phyloP scores from a whole-genome alignment of 2,329 filamentous ascomycete genomes.

The Aphanoascus verrucosus region DNA sequence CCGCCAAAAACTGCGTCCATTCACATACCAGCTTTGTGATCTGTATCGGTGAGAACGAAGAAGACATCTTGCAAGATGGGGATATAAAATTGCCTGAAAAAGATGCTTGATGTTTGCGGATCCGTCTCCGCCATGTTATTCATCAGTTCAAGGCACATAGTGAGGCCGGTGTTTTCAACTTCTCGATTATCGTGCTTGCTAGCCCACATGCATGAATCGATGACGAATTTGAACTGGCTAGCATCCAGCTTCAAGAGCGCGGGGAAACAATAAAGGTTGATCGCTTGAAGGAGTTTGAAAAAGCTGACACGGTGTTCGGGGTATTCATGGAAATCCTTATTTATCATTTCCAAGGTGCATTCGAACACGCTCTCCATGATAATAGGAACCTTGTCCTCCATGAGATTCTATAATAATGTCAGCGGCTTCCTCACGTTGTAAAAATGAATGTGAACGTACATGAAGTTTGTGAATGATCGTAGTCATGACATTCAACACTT shows the following conservation, averaged over 20 bases:
- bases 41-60: conserved; percentile 92
- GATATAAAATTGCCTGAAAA: conserved; percentile 97
- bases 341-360: conserved; percentile 98
- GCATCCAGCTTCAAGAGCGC: conserved; percentile 88
- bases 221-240: conserved; percentile 97
- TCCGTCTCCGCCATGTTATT: conserved; percentile 95
- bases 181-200: conserved; percentile 99
- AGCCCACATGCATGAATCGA: conserved; percentile 99
- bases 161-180: conserved; percentile 88
- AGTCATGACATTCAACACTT: conserved; percentile 95
- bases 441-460: conserved; percentile 54
- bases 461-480: conserved; percentile 94
- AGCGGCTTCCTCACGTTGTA: conserved; percentile 25
- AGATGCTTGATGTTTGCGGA: conserved; percentile 71
- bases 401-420: conserved; percentile 54
- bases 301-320: conserved; percentile 99
- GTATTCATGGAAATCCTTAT: conserved; percentile 99
- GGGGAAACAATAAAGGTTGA: conserved; percentile 96
- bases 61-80: conserved; percentile 95
- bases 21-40: conserved; percentile 74
- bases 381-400: conserved; percentile 94
- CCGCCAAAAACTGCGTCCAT: neutral
- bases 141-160: conserved; percentile 96
- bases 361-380: conserved; percentile 99
- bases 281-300: conserved; percentile 90